Evolutionary conservation across 345 rosid species (phyloP), one percentile per base, ranked within the genome.

Genomic region (Acer negundo): DNA sequence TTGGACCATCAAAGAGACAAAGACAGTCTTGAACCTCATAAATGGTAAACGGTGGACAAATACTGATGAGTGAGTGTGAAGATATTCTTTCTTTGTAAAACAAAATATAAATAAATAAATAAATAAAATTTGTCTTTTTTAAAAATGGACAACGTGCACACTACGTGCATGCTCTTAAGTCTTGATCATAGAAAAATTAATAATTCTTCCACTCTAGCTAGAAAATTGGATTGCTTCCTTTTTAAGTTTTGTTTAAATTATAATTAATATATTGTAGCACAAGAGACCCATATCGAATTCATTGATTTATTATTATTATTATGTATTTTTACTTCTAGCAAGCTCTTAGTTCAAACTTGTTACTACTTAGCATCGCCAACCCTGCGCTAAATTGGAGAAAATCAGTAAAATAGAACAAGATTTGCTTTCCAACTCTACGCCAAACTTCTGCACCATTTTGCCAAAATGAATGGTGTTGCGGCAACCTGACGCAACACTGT

Each of bases 71-170:
- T 42, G 63, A 49, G 55, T 13, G 17, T 49, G 55, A 49, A 49
- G 55, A 49, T 49, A 20, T 51, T 58, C 28, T 62, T 28, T 10
- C 49, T 26, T 44, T 47, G 2, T 78, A 59, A 35, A 3, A 35
- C 1, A 49, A 49, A 13, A 49, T 15, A 49, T 13, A 12, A 51
- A 58, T 35, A 51, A 74, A 8, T 35, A 51, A 74, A 8, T 42
- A 42, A 69, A 56, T 40, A 66, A 24, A 77, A 46, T 68, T 78
- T 78, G 75, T 76, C 80, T 70, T 65, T 72, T 51, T 70, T 67
- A 67, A 76, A 70, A 42, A 35, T 67, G 70, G 76, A 74, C 49
- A 77, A 40, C 63, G 81, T 80, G 81, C 87, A 78, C 26, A 8
- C 46, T 42, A 42, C 64, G 76, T 82, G 75, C 72, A 69, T 82